Evolutionary conservation across 2,329 filamentous ascomycete species (phyloP), one percentile per base, ranked within the genome.

Genomic region (Aspergillus unguis): DNA sequence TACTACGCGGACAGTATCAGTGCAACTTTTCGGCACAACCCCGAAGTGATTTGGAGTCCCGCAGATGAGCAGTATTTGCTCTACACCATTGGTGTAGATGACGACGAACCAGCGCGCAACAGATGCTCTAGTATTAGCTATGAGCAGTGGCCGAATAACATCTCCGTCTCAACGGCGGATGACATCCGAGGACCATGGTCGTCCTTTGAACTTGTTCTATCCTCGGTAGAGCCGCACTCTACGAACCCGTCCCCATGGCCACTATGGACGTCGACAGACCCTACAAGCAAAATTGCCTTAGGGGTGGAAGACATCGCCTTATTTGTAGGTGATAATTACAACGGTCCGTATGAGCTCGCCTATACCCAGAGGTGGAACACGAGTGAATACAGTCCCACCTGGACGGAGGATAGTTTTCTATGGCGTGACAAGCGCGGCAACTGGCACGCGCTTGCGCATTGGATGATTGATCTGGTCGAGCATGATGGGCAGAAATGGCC

Each of bases 21-120:
- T 2, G 63, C 66, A 2, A 71, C 71, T 2, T 80, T 80, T 38
- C 71, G 69, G 1, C 77, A 80, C 52, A 80, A 80, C 32, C 74
- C 75, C 1, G 74, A 73, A 0, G 67, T 73, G 0, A 58, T 78
- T 0, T 79, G 72, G 58, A 78, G 73, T 31, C 71, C 71, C 0
- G 71, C 70, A 0, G 76, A 80, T n/a, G 35, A 67, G 2, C 67
- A 66, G 23, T 80, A 76, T 38, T 59, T 80, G 0, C 56, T 80
- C 1, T 77, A 78, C 53, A 67, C 69, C 25, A 80, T 79, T 36
- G 77, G 77, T 4, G 63, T 44, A 10, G 44, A 38, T 7, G 44
- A 46, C 62, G 69, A 41, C 55, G 48, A 66, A 62, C 71, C 55
- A 0, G 48, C 60, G 4, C 60, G 63, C 1, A 52, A 50, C 3